phyloP scores from a whole-genome alignment of 202 grass and related monocot genomes.

The Bolboschoenoplectus hybrid region DNA sequence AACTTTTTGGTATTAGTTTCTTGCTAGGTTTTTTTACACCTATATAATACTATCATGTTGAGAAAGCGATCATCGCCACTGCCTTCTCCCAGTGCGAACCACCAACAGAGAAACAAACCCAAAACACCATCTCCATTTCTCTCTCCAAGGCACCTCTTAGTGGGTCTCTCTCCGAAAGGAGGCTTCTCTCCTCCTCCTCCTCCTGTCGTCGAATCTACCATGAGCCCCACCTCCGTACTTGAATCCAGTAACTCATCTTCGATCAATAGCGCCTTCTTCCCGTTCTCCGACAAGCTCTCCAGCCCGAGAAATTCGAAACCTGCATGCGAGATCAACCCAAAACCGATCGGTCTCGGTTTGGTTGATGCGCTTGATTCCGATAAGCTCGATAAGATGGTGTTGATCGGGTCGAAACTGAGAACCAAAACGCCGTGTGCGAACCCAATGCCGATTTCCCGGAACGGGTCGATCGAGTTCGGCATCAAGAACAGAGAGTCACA shows the following conservation, averaged over 20 bases:
- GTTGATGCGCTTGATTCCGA: constrained; percentile 69
- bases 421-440: constrained; percentile 56
- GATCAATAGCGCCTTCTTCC: constrained; percentile 56
- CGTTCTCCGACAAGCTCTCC: constrained; percentile 45
- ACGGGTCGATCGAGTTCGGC: constrained; percentile 66
- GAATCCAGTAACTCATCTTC: constrained; percentile 50
- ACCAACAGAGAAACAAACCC: constrained; percentile 43
- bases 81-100: constrained; percentile 29
- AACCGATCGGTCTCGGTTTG: constrained; percentile 60
- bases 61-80: constrained; percentile 35
- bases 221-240: constrained; percentile 95
- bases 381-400: constrained; percentile 33
- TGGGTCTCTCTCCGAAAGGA: constrained; percentile 57
- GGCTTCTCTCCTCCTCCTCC: constrained; percentile 41
- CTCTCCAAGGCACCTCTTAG: constrained; percentile 61
- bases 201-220: constrained; percentile 39
- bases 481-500: constrained; percentile 78
- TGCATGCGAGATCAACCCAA: constrained; percentile 36
- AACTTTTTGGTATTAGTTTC: constrained; percentile 33
- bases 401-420: constrained; percentile 50
- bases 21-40: neutral
- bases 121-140: constrained; percentile 45
- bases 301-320: constrained; percentile 38
- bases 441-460: constrained; percentile 21
- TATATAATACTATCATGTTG: constrained; percentile 27